Evolutionary conservation across 805 yeast species (phyloP).

Genomic region (Saccharomycopsis sp.): DNA sequence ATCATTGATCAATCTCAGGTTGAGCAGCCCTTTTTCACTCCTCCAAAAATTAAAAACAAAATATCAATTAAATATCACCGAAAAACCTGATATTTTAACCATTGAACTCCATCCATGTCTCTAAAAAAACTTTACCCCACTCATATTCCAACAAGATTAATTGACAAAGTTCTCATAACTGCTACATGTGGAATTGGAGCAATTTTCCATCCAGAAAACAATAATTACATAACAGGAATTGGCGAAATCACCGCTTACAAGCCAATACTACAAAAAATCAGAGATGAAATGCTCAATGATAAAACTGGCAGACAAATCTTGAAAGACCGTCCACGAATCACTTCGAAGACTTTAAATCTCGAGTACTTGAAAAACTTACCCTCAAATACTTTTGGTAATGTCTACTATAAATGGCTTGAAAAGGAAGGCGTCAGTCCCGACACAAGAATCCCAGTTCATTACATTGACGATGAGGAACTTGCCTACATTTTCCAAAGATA

Average conservation of each 20-base stretch:
- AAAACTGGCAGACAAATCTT: slow-evolving; percentile 68
- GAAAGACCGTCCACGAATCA: slow-evolving; percentile 73
- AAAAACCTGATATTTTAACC: too few relatives aligned
- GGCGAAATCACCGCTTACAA: slow-evolving; percentile 88
- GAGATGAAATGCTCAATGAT: slow-evolving; percentile 66
- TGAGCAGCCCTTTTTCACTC: too few relatives aligned
- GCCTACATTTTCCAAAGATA: slow-evolving; percentile 92
- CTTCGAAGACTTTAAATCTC: slow-evolving; percentile 57
- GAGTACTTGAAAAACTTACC: slow-evolving; percentile 52
- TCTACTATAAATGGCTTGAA: slow-evolving; percentile 75
- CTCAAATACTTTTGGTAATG: slow-evolving; percentile 60
- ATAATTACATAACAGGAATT: slow-evolving; percentile 64
- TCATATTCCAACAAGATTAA: slow-evolving; percentile 60
- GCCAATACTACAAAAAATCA: slow-evolving; percentile 48
- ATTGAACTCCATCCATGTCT: too few relatives aligned
- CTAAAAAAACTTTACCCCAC: slow-evolving; percentile 40
- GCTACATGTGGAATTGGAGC: slow-evolving; percentile 72
- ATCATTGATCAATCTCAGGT: background rate
- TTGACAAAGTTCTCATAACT: slow-evolving; percentile 58
- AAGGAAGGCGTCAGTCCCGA: slow-evolving; percentile 90
- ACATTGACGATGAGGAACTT: slow-evolving; percentile 79
- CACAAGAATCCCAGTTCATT: slow-evolving; percentile 79
- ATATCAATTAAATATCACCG: too few relatives aligned
- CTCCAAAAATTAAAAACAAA: too few relatives aligned
- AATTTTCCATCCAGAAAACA: slow-evolving; percentile 62